Percentiles rank a stretch among this genome's conserved stretches.
These are phyloP conservation scores for Endoconidiophora polonica DNA, from an alignment of 2,329 filamentous ascomycete species.

Conservation along the genomic window DNA sequence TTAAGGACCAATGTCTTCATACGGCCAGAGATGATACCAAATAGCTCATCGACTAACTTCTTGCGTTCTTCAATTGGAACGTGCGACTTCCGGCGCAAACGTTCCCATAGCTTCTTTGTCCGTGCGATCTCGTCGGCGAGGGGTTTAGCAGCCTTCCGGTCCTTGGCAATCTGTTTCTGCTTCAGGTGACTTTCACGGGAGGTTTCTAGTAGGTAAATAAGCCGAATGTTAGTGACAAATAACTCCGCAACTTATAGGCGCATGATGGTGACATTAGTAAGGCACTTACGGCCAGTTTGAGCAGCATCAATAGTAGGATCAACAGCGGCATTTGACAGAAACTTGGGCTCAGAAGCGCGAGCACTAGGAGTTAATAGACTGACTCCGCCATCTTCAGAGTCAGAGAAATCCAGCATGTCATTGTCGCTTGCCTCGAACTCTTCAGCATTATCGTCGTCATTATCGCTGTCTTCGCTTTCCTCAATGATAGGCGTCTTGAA, in stretches of 20 bases:
- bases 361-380: conserved; percentile 25
- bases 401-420: conserved; percentile 29
- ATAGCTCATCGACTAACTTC: conserved; percentile 74
- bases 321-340: neutral
- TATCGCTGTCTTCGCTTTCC: conserved; percentile 19
- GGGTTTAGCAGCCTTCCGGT: conserved; percentile 84
- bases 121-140: conserved; percentile 77
- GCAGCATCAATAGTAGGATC: no score
- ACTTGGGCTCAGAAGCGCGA: conserved; percentile 19
- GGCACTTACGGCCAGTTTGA: no score
- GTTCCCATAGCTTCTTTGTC: conserved; percentile 95
- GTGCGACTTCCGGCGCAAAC: conserved; percentile 79
- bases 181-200: conserved; percentile 82
- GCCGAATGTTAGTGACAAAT: conserved; percentile 1
- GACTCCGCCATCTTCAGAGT: conserved; percentile 37
- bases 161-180: conserved; percentile 73
- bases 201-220: conserved; percentile 33
- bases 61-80: conserved; percentile 80
- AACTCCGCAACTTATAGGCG: neutral
- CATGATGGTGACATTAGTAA: neutral
- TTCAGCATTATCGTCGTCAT: conserved; percentile 23
- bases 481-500: conserved; percentile 18
- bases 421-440: conserved; percentile 25
- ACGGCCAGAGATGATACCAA: conserved; percentile 74
- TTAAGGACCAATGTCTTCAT: conserved; percentile 96